Evolutionary conservation across 331 rosid genomes (phyloP).

Genomic region (Phaseolus coccineus): DNA sequence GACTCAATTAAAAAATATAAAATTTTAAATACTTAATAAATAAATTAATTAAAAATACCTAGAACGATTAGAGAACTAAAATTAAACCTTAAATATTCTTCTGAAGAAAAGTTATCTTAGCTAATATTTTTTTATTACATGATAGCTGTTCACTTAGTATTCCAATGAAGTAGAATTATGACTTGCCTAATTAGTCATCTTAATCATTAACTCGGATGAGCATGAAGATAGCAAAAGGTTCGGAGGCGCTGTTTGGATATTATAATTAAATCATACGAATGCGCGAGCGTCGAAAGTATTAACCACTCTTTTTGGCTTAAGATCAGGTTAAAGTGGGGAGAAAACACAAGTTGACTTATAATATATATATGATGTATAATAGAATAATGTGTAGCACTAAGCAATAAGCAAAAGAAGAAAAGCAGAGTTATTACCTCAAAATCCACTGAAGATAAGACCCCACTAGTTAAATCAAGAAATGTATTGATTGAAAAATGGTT

Average conservation of each 20-base stretch:
- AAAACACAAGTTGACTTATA: neutral
- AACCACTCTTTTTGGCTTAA: neutral
- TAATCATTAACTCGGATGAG: neutral
- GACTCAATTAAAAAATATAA: too few relatives aligned
- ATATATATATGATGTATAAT: neutral
- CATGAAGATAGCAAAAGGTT: conserved; percentile 41
- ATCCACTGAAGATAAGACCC: neutral
- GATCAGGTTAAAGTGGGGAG: neutral
- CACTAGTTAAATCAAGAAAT: neutral
- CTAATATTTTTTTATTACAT: neutral
- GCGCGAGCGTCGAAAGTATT: neutral
- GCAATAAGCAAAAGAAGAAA: neutral
- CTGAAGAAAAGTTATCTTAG: neutral
- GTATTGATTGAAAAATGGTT: neutral
- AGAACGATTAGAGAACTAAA: too few relatives aligned
- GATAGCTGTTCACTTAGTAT: neutral
- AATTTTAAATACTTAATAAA: too few relatives aligned
- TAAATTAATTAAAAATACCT: too few relatives aligned
- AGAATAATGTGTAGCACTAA: conserved; percentile 5
- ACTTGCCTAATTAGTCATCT: conserved; percentile 4
- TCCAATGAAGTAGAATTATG: neutral
- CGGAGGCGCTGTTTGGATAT: conserved; percentile 11
- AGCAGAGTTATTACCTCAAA: neutral
- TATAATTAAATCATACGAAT: neutral
- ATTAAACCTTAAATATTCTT: neutral